Conservation (phyloP, 768 basidiomycete species). For the Lactifluus rugatus region DNA sequence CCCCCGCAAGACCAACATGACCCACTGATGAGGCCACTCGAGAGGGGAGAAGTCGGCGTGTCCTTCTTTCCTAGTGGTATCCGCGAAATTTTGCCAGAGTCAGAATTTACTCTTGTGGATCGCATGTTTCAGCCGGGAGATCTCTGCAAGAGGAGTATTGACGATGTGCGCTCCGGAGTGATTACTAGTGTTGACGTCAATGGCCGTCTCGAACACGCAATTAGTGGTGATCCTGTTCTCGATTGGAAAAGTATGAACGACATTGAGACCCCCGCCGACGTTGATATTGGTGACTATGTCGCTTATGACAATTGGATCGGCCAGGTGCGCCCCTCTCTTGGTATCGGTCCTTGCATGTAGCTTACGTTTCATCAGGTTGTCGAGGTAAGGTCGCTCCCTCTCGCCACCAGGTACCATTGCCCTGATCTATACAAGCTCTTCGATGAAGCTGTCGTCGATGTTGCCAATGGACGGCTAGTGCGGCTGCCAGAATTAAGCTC, state of each 20-base stretch:
- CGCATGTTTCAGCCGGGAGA: conserved; percentile 73
- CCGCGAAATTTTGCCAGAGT: conserved; percentile 65
- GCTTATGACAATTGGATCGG: conserved; percentile 82
- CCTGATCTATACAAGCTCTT: conserved; percentile 48
- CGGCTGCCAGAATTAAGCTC: conserved; percentile 71
- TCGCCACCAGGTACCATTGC: conserved; percentile 3
- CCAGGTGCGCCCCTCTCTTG: conserved; percentile 43
- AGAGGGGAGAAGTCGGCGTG: conserved; percentile 75
- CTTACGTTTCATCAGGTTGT: conserved; percentile 41
- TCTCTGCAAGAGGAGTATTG: conserved; percentile 67
- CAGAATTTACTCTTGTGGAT: conserved; percentile 60
- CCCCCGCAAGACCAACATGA: conserved; percentile 39
- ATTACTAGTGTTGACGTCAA: conserved; percentile 54
- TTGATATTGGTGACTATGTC: conserved; percentile 77
- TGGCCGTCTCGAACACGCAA: conserved; percentile 65
- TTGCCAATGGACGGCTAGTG: conserved; percentile 54
- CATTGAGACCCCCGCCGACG: conserved; percentile 44
- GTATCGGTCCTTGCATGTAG: conserved; percentile 6
- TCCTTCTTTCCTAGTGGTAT: conserved; percentile 47
- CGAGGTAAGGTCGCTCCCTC: conserved; percentile 45
- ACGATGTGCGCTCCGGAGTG: conserved; percentile 68
- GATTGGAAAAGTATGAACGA: conserved; percentile 57
- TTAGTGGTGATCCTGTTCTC: conserved; percentile 47
- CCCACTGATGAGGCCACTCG: conserved; percentile 65
- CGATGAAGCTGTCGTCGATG: conserved; percentile 70